Evolutionary conservation across 1,284 basidiomycete species (phyloP), one percentile per base, ranked within the genome.

Genomic region (Veloporphyrellus conicus): DNA sequence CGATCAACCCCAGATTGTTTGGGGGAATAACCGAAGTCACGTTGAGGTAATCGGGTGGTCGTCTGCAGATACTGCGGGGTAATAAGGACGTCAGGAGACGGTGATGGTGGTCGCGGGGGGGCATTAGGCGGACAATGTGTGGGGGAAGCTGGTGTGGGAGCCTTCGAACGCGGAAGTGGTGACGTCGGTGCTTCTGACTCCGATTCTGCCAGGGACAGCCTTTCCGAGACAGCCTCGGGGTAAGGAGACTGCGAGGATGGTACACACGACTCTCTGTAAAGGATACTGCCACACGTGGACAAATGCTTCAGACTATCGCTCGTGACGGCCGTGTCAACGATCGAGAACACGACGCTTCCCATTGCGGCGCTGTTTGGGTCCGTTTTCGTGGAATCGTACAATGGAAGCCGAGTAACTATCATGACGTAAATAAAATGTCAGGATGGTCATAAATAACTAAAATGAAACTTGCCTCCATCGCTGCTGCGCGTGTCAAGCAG

Each of bases 361-460:
- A 52, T 53, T 52, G 52, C 52, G 33, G 52, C 55, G 52, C 50
- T 48, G 56, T 52, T 57, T 59, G 47, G 22, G 51, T 62, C 62
- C 45, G 60, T 48, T 62, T 41, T 66, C 40, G 49, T 62, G 59
- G 60, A 59, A 54, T 63, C 54, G 42, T 61, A 66, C 60, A 62
- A 66, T 66, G 61, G 61, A 62, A 62, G 61, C 23, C 49, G 62
- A 37, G 66, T 40, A 14, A 29, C 61, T 62, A 41, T 20, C 20
- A 36, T 59, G 61, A 62, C 61, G 61, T 62, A 62, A 62, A 63
- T 62, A 62, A 62, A 63, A 36, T 43, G 38, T 61, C 19, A 64
- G 56, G 48, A 53, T 11, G 40, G 59, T 57, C 56, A 63, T 60
- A 58, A 59, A 54, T 52, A 54, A 40, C 53, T 63, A 27, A 64